Percentiles rank a stretch among this genome's conserved stretches.
Conservation (phyloP, 176 grass and related monocot genomes). For the Juncus inflexus region DNA sequence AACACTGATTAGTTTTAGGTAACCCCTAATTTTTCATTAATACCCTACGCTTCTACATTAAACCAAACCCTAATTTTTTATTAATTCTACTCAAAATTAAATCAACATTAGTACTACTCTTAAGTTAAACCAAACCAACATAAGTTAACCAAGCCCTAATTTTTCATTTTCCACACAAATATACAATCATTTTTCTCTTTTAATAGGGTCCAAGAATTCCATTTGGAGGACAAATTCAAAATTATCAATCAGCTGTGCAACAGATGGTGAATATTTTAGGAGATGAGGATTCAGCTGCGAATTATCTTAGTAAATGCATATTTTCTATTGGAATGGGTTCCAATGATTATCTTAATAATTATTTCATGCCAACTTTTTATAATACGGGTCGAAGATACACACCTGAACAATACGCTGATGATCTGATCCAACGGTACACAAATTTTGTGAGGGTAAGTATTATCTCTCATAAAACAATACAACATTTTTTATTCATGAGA, state of each 20-base stretch:
- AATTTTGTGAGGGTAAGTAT: constrained; percentile 40
- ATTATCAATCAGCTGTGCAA: constrained; percentile 84
- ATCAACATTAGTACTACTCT: too few species aligned
- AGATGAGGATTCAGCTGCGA: constrained; percentile 64
- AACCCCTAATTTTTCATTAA: background rate
- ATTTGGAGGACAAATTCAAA: constrained; percentile 72
- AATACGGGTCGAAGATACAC: constrained; percentile 55
- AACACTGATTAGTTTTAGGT: constrained; percentile 1
- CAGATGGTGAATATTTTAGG: constrained; percentile 64
- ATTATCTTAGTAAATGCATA: constrained; percentile 81
- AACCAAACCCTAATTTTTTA: too few species aligned
- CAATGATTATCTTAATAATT: constrained; percentile 99
- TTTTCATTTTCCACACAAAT: background rate
- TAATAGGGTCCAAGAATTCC: constrained; percentile 50
- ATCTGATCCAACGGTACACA: constrained; percentile 64
- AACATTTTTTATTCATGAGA: background rate
- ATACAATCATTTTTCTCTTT: background rate
- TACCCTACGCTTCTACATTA: too few species aligned
- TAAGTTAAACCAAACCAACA: too few species aligned
- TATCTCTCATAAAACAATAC: background rate
- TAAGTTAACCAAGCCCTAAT: too few species aligned
- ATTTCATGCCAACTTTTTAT: constrained; percentile 97
- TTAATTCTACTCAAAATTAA: too few species aligned
- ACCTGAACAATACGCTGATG: constrained; percentile 49
- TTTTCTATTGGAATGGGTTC: constrained; percentile 91